These are phyloP conservation scores for Phytopythium delawarense DNA, from an alignment of 352 stramenopile species.

Conservation along the genomic window DNA sequence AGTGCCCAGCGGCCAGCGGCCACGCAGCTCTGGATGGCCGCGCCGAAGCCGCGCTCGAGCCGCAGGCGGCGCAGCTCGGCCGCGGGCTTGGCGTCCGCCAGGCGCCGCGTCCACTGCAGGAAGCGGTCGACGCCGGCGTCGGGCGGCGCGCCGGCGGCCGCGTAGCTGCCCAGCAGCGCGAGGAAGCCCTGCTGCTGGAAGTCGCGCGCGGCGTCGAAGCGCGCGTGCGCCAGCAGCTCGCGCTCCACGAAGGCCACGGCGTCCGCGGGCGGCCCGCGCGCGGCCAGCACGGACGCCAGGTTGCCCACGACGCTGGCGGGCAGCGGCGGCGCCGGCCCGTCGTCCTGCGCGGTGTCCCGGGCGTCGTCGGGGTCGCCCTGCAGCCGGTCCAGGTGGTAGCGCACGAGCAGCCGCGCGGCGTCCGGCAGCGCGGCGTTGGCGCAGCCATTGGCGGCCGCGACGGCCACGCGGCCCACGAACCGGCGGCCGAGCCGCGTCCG, in stretches of 20 bases:
- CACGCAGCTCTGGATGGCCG: constrained; percentile 66
- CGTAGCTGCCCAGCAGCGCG: constrained; percentile 43
- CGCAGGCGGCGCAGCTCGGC: constrained; percentile 13
- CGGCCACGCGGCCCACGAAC: constrained; percentile 40
- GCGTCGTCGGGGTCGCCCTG: constrained; percentile 8
- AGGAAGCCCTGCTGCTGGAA: constrained; percentile 69
- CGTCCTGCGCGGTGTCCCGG: neutral
- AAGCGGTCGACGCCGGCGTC: constrained; percentile 16
- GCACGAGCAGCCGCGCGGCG: constrained; percentile 38
- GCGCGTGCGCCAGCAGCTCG: constrained; percentile 30
- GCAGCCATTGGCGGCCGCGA: constrained; percentile 62
- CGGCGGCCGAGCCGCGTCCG: constrained; percentile 25
- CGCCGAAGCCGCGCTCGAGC: constrained; percentile 58
- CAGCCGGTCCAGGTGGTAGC: constrained; percentile 34
- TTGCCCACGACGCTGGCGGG: constrained; percentile 45
- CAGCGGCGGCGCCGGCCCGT: constrained; percentile 18
- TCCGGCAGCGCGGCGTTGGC: constrained; percentile 59
- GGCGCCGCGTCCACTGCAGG: constrained; percentile 31
- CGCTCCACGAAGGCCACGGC: constrained; percentile 25
- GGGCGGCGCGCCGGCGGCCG: constrained; percentile 1
- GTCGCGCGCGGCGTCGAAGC: constrained; percentile 22
- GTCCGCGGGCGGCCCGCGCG: constrained; percentile 24
- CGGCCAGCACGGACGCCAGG: constrained; percentile 43
- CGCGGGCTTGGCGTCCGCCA: constrained; percentile 3
- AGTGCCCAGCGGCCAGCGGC: constrained; percentile 30